A percentile compares a stretch with the other conserved stretches of the same genome.
Conservation (phyloP, 176 grass and related monocot species). For the Ensete ventricosum region DNA sequence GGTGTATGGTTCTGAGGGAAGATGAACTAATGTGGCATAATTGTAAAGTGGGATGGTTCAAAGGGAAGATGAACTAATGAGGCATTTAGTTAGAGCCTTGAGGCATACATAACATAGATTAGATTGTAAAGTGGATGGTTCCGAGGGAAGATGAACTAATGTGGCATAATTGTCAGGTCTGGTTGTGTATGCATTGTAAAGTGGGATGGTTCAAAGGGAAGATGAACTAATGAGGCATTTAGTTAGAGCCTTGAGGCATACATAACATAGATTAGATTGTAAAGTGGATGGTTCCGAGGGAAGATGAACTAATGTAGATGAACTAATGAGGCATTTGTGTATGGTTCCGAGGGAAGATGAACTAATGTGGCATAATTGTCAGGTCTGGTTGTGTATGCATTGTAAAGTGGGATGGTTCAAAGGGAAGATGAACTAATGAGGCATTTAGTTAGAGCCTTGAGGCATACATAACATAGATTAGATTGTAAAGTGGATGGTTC, state of each 20-base stretch:
- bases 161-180: too few species aligned
- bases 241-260: background rate
- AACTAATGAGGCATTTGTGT: too few species aligned
- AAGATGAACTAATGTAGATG: too few species aligned
- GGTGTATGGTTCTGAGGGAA: too few species aligned
- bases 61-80: background rate
- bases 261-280: background rate
- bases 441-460: background rate
- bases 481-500: background rate
- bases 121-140: background rate
- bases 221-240: background rate
- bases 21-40: too few species aligned
- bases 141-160: too few species aligned
- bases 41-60: too few species aligned
- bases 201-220: background rate
- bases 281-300: background rate
- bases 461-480: background rate
- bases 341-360: too few species aligned
- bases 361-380: too few species aligned
- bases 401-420: too few species aligned
- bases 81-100: background rate
- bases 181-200: too few species aligned
- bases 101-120: background rate
- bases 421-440: background rate
- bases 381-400: too few species aligned